Evolutionary conservation across 805 yeast species (phyloP).

Genomic region (Isabelozyma gotoi): DNA sequence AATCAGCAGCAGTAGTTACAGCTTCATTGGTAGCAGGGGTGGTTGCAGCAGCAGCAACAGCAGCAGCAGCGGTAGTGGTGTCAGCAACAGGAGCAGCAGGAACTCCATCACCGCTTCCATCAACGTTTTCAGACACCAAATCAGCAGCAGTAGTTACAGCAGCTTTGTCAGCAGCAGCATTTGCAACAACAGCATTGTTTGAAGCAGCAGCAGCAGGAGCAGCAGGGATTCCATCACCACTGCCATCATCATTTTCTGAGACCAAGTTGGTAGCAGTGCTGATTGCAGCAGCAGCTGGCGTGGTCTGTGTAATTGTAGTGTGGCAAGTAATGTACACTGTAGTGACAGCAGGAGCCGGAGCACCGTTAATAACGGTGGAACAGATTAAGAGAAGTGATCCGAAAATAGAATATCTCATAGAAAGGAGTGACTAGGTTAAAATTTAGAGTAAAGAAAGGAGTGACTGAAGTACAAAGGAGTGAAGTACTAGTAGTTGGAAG

Average conservation of each 20-base stretch:
- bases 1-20: constrained; percentile 4
- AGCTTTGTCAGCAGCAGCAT: constrained; percentile 5
- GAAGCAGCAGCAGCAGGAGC: constrained; percentile 3
- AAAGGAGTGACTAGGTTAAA: constrained; percentile 12
- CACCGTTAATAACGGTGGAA: constrained; percentile 14
- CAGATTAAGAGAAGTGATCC: constrained; percentile 14
- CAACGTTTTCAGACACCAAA: neutral
- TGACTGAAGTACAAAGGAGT: neutral
- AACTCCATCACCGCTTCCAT: neutral
- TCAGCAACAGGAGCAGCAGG: constrained; percentile 7
- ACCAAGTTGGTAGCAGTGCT: constrained; percentile 3
- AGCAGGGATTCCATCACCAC: neutral
- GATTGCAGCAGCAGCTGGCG: constrained; percentile 9
- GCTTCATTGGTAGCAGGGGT: constrained; percentile 8
- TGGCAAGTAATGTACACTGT: constrained; percentile 22
- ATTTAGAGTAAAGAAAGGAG: neutral
- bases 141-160: neutral
- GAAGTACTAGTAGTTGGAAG: neutral
- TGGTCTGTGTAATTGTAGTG: constrained; percentile 14
- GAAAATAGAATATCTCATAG: constrained; percentile 17
- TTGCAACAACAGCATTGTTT: constrained; percentile 16
- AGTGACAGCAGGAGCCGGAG: constrained; percentile 27
- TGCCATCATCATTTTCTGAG: neutral
- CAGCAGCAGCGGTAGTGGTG: constrained; percentile 7
- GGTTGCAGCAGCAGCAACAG: constrained; percentile 7